A percentile compares a stretch with the other conserved stretches of the same genome.
phyloP scores from a whole-genome alignment of 2,329 filamentous ascomycete species.

The Cercospora sojina region DNA sequence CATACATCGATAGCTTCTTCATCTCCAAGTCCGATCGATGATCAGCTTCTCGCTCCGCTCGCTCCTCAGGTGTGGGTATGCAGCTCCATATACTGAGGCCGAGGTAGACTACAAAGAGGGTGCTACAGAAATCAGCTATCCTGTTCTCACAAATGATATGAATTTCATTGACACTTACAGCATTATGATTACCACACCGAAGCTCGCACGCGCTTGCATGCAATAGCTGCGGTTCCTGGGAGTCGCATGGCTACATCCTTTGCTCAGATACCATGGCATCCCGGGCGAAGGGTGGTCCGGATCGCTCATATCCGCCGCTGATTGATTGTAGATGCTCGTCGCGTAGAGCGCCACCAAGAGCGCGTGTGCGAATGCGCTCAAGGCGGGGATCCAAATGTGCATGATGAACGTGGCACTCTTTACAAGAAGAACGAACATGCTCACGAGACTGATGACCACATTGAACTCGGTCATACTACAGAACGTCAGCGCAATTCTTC shows the following conservation, averaged over 20 bases:
- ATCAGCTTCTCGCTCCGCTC: conserved; percentile 31
- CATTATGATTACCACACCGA: conserved; percentile 65
- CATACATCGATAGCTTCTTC: conserved; percentile 53
- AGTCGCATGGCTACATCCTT: conserved; percentile 57
- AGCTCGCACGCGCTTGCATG: conserved; percentile 64
- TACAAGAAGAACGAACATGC: conserved; percentile 71
- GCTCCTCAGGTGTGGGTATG: conserved; percentile 44
- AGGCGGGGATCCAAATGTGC: conserved; percentile 66
- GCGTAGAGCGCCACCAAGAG: conserved; percentile 62
- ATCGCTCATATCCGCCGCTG: conserved; percentile 71
- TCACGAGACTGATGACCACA: conserved; percentile 71
- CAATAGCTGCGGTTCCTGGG: conserved; percentile 59
- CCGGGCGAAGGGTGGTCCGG: conserved; percentile 59
- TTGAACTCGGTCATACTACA: conserved; percentile 71
- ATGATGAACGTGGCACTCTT: conserved; percentile 70
- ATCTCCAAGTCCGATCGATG: conserved; percentile 42
- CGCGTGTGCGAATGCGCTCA: conserved; percentile 60
- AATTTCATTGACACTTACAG: conserved; percentile 55
- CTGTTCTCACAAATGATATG: background rate
- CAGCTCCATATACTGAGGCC: conserved; percentile 58
- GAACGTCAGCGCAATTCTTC: conserved; percentile 9
- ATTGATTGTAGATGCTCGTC: conserved; percentile 67
- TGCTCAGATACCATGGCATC: conserved; percentile 72
- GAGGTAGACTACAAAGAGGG: conserved; percentile 61
- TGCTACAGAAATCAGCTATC: conserved; percentile 42